Evolutionary conservation across 306 rosid species (phyloP).

Genomic region (Echinosophora koreensis): DNA sequence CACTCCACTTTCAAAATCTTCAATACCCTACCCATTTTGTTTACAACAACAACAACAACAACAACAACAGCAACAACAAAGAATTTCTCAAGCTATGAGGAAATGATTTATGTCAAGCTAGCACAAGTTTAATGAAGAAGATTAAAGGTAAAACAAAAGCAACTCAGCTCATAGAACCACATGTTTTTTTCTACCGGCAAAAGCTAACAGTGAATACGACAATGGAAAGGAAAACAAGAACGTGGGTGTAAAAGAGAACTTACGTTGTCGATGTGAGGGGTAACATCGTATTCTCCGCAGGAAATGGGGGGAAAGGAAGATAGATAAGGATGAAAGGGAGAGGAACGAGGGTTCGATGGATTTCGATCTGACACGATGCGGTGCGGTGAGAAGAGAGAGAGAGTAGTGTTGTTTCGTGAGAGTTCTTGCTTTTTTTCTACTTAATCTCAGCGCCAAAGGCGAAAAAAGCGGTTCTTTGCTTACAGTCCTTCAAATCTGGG

Average conservation of each 20-base stretch:
- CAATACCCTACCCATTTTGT: background rate
- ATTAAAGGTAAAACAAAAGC: slow-evolving; percentile 39
- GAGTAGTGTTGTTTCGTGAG: slow-evolving; percentile 47
- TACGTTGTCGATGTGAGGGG: slow-evolving; percentile 49
- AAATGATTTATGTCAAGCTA: slow-evolving; percentile 14
- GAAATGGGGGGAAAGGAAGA: slow-evolving; percentile 1
- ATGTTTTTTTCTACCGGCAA: background rate
- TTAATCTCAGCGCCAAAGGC: slow-evolving; percentile 58
- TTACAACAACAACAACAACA: slow-evolving; percentile 16
- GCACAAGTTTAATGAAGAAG: slow-evolving; percentile 13
- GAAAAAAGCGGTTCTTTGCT: slow-evolving; percentile 58
- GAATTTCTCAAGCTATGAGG: background rate
- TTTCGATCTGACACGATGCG: slow-evolving; percentile 57
- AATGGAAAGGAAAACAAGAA: background rate
- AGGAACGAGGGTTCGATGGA: slow-evolving; percentile 19
- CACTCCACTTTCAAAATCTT: slow-evolving; percentile 7
- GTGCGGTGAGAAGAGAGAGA: background rate
- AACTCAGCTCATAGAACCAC: background rate
- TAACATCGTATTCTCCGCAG: slow-evolving; percentile 41
- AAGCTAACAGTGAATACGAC: background rate
- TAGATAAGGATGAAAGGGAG: background rate
- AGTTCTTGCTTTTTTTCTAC: slow-evolving; percentile 38
- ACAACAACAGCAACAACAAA: too few species aligned
- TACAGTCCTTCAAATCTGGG: slow-evolving; percentile 73
- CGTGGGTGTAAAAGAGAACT: slow-evolving; percentile 1